phyloP scores from a whole-genome alignment of 1,284 basidiomycete genomes.

The Tetrapyrgos nigripes region DNA sequence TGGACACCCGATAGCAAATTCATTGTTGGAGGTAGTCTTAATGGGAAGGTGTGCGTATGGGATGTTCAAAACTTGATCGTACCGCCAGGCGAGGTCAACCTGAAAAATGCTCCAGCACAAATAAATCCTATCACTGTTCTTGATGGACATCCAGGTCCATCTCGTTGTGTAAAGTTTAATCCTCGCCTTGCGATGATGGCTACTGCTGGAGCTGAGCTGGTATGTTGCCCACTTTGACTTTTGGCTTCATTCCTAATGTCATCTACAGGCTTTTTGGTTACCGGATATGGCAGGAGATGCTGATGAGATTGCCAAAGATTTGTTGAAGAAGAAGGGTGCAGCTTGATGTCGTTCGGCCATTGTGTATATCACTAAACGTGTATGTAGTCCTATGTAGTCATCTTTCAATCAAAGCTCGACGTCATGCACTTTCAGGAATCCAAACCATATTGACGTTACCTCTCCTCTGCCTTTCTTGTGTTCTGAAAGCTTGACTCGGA shows the following conservation, averaged over 20 bases:
- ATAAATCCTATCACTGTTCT: constrained; percentile 64
- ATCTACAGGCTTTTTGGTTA: constrained; percentile 81
- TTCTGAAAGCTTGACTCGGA: too few relatives aligned
- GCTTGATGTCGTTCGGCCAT: constrained; percentile 7
- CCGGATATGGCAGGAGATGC: constrained; percentile 64
- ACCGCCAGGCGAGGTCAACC: constrained; percentile 57
- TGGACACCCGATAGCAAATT: constrained; percentile 95
- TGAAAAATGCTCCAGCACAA: constrained; percentile 54
- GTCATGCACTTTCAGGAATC: too few relatives aligned
- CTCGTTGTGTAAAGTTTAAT: constrained; percentile 88
- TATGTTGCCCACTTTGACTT: constrained; percentile 45
- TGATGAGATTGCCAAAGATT: constrained; percentile 49
- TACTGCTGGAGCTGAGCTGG: constrained; percentile 85
- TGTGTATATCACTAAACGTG: background rate
- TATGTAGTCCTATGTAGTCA: background rate
- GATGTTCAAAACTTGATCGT: constrained; percentile 69
- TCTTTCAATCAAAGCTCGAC: too few relatives aligned
- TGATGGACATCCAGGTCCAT: constrained; percentile 83
- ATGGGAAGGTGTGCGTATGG: constrained; percentile 85
- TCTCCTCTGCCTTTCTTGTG: too few relatives aligned
- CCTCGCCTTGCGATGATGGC: constrained; percentile 90
- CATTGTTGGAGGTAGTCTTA: constrained; percentile 81
- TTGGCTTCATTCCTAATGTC: constrained; percentile 17
- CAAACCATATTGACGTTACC: too few relatives aligned
- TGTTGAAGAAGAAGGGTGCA: constrained; percentile 41